phyloP scores from a whole-genome alignment of 306 rosid species.

The Carpinus viminea region DNA sequence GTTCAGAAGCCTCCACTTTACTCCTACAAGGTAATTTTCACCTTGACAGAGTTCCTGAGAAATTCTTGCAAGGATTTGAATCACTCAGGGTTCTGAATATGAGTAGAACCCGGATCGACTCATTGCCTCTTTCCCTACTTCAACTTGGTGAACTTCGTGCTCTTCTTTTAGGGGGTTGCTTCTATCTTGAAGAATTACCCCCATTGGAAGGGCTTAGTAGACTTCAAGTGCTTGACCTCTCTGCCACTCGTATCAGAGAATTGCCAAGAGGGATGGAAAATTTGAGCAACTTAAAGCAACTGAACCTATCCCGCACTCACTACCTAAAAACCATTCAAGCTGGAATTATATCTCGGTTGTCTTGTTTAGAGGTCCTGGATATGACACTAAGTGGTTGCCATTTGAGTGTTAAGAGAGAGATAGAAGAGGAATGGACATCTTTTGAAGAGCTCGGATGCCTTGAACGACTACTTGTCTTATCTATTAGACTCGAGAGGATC shows the following conservation, averaged over 20 bases:
- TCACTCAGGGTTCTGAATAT: constrained; percentile 19
- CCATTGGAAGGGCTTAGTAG: constrained; percentile 13
- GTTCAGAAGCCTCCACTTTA: constrained; percentile 5
- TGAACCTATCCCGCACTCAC: not conserved
- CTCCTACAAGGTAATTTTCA: constrained; percentile 19
- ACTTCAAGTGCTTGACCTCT: constrained; percentile 16
- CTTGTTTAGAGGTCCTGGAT: constrained; percentile 1
- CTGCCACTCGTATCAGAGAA: not conserved
- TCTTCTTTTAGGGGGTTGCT: constrained; percentile 24
- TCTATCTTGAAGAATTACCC: constrained; percentile 8
- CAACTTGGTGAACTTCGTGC: constrained; percentile 24
- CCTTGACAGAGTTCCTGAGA: constrained; percentile 5
- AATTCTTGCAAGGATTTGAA: constrained; percentile 8
- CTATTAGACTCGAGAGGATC: constrained; percentile 17
- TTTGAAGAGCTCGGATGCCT: constrained; percentile 21
- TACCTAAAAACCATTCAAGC: constrained; percentile 7
- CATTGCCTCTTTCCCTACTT: constrained; percentile 26
- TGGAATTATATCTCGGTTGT: not conserved
- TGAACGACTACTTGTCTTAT: constrained; percentile 2
- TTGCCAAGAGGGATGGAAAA: not conserved
- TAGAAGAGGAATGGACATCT: not conserved
- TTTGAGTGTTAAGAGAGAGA: not conserved
- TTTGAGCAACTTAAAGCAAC: not conserved
- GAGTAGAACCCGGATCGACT: not conserved
- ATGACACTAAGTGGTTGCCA: not conserved